These are phyloP conservation scores for Trichoderma virens DNA, from an alignment of 495 filamentous ascomycete genomes.

Conservation along the genomic window DNA sequence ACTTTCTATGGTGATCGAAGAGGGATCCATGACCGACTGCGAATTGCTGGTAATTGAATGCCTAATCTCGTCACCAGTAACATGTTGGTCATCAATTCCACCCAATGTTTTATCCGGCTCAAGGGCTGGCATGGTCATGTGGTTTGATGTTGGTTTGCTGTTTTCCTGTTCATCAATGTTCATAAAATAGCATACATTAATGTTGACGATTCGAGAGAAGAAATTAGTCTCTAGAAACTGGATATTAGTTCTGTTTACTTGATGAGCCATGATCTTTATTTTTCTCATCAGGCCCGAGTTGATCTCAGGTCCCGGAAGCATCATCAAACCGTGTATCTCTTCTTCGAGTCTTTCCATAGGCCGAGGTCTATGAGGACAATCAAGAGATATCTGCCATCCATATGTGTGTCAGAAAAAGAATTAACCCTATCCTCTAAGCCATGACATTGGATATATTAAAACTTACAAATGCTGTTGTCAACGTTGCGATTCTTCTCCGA, in stretches of 20 bases:
- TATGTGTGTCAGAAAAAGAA: conserved; percentile 10
- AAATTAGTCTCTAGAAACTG: conserved; percentile 14
- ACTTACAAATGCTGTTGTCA: background rate
- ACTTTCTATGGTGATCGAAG: background rate
- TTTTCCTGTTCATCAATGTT: background rate
- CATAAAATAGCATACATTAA: conserved; percentile 13
- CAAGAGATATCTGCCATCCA: conserved; percentile 16
- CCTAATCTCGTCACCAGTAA: no score
- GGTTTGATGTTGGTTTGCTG: background rate
- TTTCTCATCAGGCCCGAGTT: background rate
- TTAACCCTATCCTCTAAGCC: no score
- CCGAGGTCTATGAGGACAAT: conserved; percentile 13
- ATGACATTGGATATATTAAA: background rate
- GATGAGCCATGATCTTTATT: conserved; percentile 13
- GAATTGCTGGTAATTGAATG: no score
- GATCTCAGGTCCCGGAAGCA: conserved; percentile 4
- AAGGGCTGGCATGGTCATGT: background rate
- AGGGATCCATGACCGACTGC: no score
- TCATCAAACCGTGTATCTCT: conserved; percentile 12
- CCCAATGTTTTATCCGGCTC: no score
- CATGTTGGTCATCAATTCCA: background rate
- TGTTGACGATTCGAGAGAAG: conserved; percentile 6
- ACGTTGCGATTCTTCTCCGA: background rate
- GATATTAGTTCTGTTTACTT: conserved; percentile 11
- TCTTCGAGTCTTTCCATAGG: conserved; percentile 15